phyloP scores from a whole-genome alignment of 73 alveolate species.

The Uronychia setigera region DNA sequence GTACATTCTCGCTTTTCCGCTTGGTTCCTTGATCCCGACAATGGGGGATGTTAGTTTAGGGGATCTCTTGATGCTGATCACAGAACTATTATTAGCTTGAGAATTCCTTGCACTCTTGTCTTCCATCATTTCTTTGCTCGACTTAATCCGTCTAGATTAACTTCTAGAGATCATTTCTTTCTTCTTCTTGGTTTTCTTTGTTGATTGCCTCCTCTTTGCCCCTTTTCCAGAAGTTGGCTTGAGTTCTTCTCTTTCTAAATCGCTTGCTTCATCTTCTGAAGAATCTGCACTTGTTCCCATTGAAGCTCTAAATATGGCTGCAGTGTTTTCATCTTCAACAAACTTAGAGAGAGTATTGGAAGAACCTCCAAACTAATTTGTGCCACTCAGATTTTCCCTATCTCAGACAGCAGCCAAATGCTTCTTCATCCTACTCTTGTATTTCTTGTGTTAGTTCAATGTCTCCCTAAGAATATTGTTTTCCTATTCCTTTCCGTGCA shows the following conservation, averaged over 20 bases:
- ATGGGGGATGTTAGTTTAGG: too few species aligned
- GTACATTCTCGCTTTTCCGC: neutral
- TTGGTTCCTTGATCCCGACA: neutral
- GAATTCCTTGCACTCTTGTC: neutral
- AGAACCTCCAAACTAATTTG: neutral
- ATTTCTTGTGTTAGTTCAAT: neutral
- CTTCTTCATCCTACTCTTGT: neutral
- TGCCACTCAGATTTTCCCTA: neutral
- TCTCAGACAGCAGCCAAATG: neutral
- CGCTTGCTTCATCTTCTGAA: neutral
- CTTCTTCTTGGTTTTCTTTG: neutral
- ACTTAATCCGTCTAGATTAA: neutral
- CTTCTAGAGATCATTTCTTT: neutral
- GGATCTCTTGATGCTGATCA: too few species aligned
- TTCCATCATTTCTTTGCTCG: neutral
- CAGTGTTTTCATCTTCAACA: neutral
- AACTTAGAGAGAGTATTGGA: neutral
- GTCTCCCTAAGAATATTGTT: neutral
- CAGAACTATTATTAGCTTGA: too few species aligned
- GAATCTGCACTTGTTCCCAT: neutral
- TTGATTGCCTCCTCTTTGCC: neutral
- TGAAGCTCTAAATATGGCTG: neutral
- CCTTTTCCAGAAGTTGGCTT: neutral
- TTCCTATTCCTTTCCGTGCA: neutral
- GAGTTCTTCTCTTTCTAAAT: neutral